Base-by-base conservation (phyloP, 768 basidiomycete species). In the Mycena maculata region DNA sequence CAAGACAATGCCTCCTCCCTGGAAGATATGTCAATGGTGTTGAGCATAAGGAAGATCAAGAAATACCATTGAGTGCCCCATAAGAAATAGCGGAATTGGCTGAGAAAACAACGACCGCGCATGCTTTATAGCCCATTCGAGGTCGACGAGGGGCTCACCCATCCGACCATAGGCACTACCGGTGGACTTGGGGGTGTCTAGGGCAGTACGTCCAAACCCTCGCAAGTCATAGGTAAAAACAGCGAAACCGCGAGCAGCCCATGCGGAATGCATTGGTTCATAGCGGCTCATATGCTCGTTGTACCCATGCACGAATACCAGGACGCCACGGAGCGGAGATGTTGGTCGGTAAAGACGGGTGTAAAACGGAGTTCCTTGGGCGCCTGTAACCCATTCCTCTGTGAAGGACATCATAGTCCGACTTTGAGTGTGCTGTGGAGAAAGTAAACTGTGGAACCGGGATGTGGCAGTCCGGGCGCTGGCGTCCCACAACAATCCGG, bases 21-120 rank as follows among this genome's bases (percentile, higher is more conserved):
- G 22, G 12, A 60, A 25, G n/a, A 18, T 13, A 25, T 30, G n/a
- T n/a, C n/a, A n/a, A n/a, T n/a, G n/a, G n/a, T n/a, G n/a, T n/a
- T n/a, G n/a, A n/a, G n/a, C n/a, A n/a, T n/a, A n/a, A n/a, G n/a
- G n/a, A n/a, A n/a, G n/a, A n/a, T n/a, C n/a, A n/a, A n/a, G n/a
- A 27, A 49, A n/a, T 36, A 60, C 59, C 59, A 60, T 60, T 15
- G 59, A 60, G 38, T 60, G 59, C 13, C 59, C 59, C 47, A 60
- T 60, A 6, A 60, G 47, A 49, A 60, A 60, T 15, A 60, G 47
- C 4, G 36, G 59, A 6, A 11, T 13, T n/a, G n/a, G n/a, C 2
- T 4, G 2, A 33, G 22, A 16, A 31, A 60, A 60, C 23, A 60
- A 16, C 10, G 59, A 60, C 33, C 48, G 47, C 7, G 59, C 49